phyloP scores from a whole-genome alignment of 805 yeast species.

The Hanseniaspora occidentalis region DNA sequence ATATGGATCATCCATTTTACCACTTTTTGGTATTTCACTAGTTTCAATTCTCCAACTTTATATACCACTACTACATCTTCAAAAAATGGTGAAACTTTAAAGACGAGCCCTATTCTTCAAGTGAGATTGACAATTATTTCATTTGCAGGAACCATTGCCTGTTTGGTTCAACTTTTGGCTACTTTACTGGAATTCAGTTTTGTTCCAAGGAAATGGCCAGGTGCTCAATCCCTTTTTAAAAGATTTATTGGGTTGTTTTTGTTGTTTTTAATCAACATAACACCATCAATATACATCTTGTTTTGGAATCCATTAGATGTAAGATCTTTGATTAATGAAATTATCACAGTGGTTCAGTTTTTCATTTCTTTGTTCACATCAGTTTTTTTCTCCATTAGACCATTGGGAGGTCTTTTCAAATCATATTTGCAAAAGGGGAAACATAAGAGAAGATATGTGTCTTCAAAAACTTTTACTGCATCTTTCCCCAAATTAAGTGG shows the following conservation, averaged over 20 bases:
- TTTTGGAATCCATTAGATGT: constrained; percentile 21
- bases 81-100: constrained; percentile 36
- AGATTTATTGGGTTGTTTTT: constrained; percentile 33
- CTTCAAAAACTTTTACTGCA: constrained; percentile 48
- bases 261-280: constrained; percentile 32
- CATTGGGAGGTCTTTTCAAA: constrained; percentile 44
- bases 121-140: constrained; percentile 47
- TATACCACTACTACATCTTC: constrained; percentile 49
- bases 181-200: constrained; percentile 44
- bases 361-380: constrained; percentile 41
- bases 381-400: constrained; percentile 45
- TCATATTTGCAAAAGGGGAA: constrained; percentile 24
- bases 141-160: constrained; percentile 53
- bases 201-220: constrained; percentile 65
- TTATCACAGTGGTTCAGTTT: constrained; percentile 43
- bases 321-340: constrained; percentile 23
- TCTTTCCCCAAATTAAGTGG: constrained; percentile 42
- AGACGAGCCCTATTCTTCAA: constrained; percentile 51
- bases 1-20: constrained; percentile 70
- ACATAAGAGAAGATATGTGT: constrained; percentile 30
- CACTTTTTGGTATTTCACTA: constrained; percentile 65
- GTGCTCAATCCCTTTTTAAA: constrained; percentile 45
- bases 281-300: constrained; percentile 45
- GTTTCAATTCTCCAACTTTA: constrained; percentile 54
- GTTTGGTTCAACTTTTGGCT: constrained; percentile 43